Conservation (phyloP, 805 yeast species). For the Ascoidea tarda region DNA sequence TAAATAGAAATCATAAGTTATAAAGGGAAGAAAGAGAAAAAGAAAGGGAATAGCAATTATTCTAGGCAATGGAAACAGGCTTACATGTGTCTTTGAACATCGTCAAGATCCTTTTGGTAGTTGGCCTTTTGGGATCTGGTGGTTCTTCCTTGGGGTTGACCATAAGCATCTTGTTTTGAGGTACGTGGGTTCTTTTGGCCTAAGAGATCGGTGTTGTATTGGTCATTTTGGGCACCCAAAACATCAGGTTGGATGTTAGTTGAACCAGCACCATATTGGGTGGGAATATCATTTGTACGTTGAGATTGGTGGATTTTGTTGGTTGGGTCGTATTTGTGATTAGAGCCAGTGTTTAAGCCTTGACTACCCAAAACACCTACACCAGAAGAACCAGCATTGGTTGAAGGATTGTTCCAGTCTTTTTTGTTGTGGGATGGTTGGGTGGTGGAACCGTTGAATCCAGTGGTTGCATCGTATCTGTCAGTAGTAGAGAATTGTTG, state of each 20-base stretch:
- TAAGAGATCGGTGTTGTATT: not conserved
- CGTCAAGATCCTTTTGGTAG: not conserved
- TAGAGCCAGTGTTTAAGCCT: too few species aligned
- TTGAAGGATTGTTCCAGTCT: not conserved
- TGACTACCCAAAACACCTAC: too few species aligned
- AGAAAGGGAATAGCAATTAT: not conserved
- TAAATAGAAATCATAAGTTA: too few species aligned
- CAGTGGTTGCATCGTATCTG: not conserved
- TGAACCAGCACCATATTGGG: not conserved
- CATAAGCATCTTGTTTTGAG: not conserved
- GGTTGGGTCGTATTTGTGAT: too few species aligned
- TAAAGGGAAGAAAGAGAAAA: not conserved
- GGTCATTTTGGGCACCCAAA: not conserved
- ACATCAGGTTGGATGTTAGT: not conserved
- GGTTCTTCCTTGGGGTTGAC: not conserved
- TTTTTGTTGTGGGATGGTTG: not conserved
- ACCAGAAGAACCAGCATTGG: too few species aligned
- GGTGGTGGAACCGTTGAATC: not conserved
- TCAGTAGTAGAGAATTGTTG: too few species aligned
- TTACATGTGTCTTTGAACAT: not conserved
- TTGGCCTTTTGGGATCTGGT: not conserved
- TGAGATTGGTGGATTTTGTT: too few species aligned
- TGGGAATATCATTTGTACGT: too few species aligned
- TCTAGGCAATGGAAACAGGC: not conserved
- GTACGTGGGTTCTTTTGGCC: not conserved